Evolutionary conservation across 2,329 filamentous ascomycete genomes (phyloP).

Genomic region (Mariannaea elegans): DNA sequence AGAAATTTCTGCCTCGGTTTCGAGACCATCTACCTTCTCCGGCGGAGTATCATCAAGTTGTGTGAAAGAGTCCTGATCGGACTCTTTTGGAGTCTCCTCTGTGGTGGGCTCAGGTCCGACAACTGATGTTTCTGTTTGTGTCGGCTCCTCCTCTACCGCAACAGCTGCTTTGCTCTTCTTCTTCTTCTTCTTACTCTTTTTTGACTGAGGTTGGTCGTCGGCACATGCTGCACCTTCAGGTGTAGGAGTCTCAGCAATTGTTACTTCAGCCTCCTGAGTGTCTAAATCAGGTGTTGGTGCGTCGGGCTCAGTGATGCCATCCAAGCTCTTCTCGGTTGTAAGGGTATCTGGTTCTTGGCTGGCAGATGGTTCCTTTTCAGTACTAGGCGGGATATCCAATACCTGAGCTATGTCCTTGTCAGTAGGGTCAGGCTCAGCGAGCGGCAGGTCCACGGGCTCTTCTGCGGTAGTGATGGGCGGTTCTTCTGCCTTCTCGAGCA

Average conservation of each 20-base stretch:
- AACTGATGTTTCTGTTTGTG: not conserved
- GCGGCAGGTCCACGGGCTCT: not conserved
- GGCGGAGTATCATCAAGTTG: not conserved
- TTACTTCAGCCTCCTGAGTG: not conserved
- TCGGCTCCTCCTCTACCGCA: conserved; percentile 15
- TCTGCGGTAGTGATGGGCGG: not conserved
- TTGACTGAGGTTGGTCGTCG: conserved; percentile 21
- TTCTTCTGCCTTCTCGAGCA: not conserved
- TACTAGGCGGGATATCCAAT: not conserved
- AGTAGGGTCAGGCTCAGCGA: conserved; percentile 1
- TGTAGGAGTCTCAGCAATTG: not conserved
- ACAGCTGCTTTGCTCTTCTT: conserved; percentile 35
- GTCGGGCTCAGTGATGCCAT: conserved; percentile 9
- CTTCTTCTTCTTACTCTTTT: conserved; percentile 39
- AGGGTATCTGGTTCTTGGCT: conserved; percentile 7
- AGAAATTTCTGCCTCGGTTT: not conserved
- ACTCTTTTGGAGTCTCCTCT: conserved; percentile 7
- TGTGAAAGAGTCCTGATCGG: not conserved
- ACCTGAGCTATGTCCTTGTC: not conserved
- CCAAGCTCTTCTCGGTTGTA: conserved; percentile 1
- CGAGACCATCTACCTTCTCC: not conserved
- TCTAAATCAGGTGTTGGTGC: conserved; percentile 9
- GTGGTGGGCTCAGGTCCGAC: conserved; percentile 4
- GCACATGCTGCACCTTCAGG: conserved; percentile 26
- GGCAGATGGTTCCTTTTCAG: not conserved